Evolutionary conservation across 805 yeast genomes (phyloP), one percentile per base, ranked within the genome.

Genomic region (Saccharomycopsis sp.): DNA sequence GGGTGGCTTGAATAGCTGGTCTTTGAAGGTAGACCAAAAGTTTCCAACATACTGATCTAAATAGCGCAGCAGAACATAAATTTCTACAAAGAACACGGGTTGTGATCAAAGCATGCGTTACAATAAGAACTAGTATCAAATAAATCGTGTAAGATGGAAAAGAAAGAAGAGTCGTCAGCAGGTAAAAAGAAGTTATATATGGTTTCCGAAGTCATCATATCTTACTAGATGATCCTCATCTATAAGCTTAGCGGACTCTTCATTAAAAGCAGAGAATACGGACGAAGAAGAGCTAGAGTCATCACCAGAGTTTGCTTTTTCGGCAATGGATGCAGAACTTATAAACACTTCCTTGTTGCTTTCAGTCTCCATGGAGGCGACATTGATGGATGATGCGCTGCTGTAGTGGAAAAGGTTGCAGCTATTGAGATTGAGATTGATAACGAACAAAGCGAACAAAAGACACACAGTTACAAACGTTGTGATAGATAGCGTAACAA

Each of bases 1-100:
- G 9, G 98, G 98, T 1, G 99, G 99, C 0, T 72, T 91, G 23
- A 73, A 76, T 55, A 77, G 73, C 62, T 91, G 95, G 88, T 78
- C 87, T 55, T 76, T 71, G 15, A 73, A 74, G 1, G 73, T 89
- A 1, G 92, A 91, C 64, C 70, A 75, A 0, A 62, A 64, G 0
- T 75, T 89, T 53, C 96, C 96, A 9, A 75, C 75, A 47, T 89
- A 89, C 64, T 89, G 12, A 44, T 44, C 8, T 44, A 44, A 44
- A 44, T 44, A 44, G 21, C 8, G 8, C 18, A 44, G 16, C 21
- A n/a, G n/a, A n/a, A n/a, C n/a, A n/a, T n/a, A n/a, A n/a, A n/a
- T n/a, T n/a, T n/a, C n/a, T n/a, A n/a, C n/a, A n/a, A n/a, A n/a
- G n/a, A n/a, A n/a, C n/a, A n/a, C n/a, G n/a, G n/a, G n/a, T n/a